These are phyloP conservation scores for Eucalyptus globulus DNA, from an alignment of 345 rosid species.

Conservation along the genomic window DNA sequence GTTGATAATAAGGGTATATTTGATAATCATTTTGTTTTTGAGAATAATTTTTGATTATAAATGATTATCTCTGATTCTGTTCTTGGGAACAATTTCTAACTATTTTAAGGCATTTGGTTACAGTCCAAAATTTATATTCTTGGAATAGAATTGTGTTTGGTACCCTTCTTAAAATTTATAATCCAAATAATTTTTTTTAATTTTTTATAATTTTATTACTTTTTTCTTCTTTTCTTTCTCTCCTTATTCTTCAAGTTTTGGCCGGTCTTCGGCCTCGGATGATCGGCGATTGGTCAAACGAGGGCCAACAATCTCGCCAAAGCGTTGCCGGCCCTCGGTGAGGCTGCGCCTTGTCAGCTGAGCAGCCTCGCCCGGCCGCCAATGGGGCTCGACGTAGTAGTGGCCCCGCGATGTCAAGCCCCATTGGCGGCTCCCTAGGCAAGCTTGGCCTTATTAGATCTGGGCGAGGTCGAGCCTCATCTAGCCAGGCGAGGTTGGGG, in stretches of 20 bases:
- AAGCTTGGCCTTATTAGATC: no score
- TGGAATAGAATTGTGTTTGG: rapidly evolving
- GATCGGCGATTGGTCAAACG: rapidly evolving
- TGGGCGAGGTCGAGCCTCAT: rapidly evolving
- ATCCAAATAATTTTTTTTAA: no score
- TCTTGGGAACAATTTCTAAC: no score
- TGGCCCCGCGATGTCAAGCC: rapidly evolving
- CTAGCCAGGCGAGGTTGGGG: rapidly evolving
- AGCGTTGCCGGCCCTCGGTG: rapidly evolving
- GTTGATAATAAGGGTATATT: no score
- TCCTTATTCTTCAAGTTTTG: no score
- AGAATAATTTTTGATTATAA: no score
- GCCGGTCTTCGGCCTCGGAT: rapidly evolving
- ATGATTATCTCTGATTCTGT: rapidly evolving
- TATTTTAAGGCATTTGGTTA: rapidly evolving
- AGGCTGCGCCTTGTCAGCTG: rapidly evolving
- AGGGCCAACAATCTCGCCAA: rapidly evolving
- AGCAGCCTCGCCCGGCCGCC: rapidly evolving
- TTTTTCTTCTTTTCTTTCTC: no score
- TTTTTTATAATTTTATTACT: no score
- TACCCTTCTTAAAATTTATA: no score
- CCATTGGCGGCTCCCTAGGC: rapidly evolving
- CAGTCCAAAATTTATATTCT: no score
- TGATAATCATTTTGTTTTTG: rapidly evolving
- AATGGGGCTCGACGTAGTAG: rapidly evolving